Evolutionary conservation across 768 basidiomycete species (phyloP).

Genomic region (Xerocomellus chrysenteron): DNA sequence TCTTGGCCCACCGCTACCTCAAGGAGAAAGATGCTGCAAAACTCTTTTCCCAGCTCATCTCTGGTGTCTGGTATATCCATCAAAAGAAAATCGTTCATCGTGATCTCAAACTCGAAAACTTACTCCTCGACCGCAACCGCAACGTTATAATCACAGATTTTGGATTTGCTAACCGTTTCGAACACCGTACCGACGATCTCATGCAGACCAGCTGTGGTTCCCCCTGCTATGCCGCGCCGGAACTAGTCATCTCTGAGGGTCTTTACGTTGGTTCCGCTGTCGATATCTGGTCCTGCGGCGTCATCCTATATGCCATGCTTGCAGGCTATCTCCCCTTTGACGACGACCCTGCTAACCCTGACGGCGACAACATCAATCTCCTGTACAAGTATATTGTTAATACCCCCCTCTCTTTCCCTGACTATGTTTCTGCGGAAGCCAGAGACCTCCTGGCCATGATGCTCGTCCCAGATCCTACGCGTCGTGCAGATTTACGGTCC

Average conservation of each 20-base stretch:
- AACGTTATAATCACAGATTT: constrained; percentile 99
- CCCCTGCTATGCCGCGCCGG: constrained; percentile 98
- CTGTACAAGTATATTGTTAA: constrained; percentile 98
- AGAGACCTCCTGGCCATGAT: constrained; percentile 83
- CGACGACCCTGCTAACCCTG: constrained; percentile 97
- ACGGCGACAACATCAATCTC: constrained; percentile 98
- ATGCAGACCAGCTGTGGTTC: constrained; percentile 99
- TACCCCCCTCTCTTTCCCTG: constrained; percentile 96
- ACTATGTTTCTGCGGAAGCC: constrained; percentile 84
- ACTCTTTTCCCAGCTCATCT: constrained; percentile 96
- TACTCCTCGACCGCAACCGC: constrained; percentile 93
- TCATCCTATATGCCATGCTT: constrained; percentile 96
- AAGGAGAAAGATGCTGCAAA: constrained; percentile 92
- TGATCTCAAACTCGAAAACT: constrained; percentile 97
- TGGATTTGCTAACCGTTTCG: constrained; percentile 97
- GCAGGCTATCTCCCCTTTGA: constrained; percentile 99
- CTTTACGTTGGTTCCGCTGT: constrained; percentile 96
- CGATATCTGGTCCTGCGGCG: constrained; percentile 96
- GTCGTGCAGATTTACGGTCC: constrained; percentile 68
- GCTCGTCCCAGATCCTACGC: constrained; percentile 90
- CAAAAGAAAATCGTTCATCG: constrained; percentile 99
- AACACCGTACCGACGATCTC: constrained; percentile 87
- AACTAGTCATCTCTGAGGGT: constrained; percentile 96
- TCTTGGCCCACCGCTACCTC: constrained; percentile 95
- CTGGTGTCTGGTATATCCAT: constrained; percentile 98